Evolutionary conservation across 768 basidiomycete genomes (phyloP).

Genomic region (Neoboletus brunneissimus): DNA sequence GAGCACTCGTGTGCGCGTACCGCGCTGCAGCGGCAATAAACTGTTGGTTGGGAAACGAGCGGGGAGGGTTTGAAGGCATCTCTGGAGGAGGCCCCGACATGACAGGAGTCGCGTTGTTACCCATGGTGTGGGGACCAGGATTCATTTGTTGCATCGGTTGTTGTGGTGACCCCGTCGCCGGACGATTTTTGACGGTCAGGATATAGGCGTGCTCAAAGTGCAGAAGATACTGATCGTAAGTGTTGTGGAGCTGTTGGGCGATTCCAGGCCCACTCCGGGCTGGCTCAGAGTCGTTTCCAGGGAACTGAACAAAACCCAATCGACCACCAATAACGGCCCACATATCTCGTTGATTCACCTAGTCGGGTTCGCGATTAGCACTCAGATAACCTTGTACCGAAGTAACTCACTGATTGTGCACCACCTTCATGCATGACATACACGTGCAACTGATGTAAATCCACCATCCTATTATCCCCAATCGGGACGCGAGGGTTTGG

Average conservation of each 20-base stretch:
- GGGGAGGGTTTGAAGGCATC: conserved; percentile 15
- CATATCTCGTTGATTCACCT: conserved; percentile 55
- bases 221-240: conserved; percentile 58
- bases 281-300: conserved; percentile 57
- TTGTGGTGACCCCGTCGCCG: conserved; percentile 8
- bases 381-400: neutral
- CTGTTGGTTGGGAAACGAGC: conserved; percentile 20
- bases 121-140: conserved; percentile 4
- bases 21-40: conserved; percentile 45
- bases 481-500: conserved; percentile 41
- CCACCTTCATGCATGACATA: conserved; percentile 62
- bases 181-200: conserved; percentile 34
- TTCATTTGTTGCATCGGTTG: conserved; percentile 16
- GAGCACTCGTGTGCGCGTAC: conserved; percentile 44
- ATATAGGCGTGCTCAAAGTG: conserved; percentile 58
- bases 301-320: conserved; percentile 64
- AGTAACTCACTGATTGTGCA: conserved; percentile 39
- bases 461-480: conserved; percentile 55
- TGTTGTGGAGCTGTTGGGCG: conserved; percentile 56
- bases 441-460: conserved; percentile 56
- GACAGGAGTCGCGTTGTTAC: conserved; percentile 8
- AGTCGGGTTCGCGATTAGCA: conserved; percentile 10
- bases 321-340: conserved; percentile 70
- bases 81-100: conserved; percentile 22
- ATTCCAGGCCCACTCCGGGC: conserved; percentile 59